Conservation (phyloP, 352 stramenopile genomes). For the Blastocystis sp. region DNA sequence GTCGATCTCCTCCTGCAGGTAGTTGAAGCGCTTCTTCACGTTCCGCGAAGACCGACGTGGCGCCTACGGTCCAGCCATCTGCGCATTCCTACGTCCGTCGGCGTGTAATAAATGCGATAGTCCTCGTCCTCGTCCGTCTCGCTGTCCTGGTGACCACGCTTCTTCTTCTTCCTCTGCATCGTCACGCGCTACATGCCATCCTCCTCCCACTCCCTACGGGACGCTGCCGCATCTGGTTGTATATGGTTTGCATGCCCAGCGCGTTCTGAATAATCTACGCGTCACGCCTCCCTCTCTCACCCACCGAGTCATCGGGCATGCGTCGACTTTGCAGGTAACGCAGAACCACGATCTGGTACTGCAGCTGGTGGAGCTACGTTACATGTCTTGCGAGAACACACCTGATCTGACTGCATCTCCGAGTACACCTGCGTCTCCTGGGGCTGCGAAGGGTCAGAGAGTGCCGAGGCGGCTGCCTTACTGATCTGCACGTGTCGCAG, state of each 20-base stretch:
- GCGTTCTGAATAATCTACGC: slow-evolving; percentile 35
- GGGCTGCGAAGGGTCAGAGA: background rate
- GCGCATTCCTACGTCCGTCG: background rate
- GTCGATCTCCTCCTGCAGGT: slow-evolving; percentile 36
- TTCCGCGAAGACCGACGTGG: background rate
- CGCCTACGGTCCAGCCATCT: background rate
- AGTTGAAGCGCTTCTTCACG: slow-evolving; percentile 16
- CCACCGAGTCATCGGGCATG: slow-evolving; percentile 36
- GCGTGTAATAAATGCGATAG: slow-evolving; percentile 24
- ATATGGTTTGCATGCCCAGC: background rate
- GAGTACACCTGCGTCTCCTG: slow-evolving; percentile 48
- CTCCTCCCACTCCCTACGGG: background rate
- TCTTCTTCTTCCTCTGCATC: background rate
- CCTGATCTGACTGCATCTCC: background rate
- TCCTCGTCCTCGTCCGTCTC: slow-evolving; percentile 41
- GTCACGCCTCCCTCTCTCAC: background rate
- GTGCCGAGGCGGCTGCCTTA: background rate
- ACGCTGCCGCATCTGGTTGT: background rate
- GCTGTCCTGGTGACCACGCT: background rate
- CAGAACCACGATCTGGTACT: slow-evolving; percentile 51
- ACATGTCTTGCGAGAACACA: background rate
- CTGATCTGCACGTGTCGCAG: slow-evolving; percentile 24
- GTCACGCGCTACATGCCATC: slow-evolving; percentile 25
- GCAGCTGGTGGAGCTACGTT: background rate
- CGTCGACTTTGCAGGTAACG: slow-evolving; percentile 2